phyloP scores from a whole-genome alignment of 495 filamentous ascomycete species.

The Tuber umbilicatum region DNA sequence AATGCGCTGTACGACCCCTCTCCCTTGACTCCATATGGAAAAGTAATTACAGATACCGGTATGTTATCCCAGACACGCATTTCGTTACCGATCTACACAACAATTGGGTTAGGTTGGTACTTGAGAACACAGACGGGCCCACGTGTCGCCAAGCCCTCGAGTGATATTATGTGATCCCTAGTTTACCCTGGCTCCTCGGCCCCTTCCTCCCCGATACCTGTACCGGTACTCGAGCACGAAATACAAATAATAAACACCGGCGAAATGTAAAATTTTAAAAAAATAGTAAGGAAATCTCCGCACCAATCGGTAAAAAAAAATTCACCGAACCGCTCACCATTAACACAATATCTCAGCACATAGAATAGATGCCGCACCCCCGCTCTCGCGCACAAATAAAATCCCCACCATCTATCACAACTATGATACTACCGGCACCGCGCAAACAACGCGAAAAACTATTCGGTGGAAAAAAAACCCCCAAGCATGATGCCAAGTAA shows the following conservation, averaged over 20 bases:
- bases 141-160: conserved; percentile 5
- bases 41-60: background rate
- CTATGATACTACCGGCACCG: background rate
- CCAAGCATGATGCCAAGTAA: background rate
- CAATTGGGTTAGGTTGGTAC: background rate
- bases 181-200: background rate
- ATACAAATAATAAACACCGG: background rate
- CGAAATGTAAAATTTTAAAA: background rate
- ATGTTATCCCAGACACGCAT: background rate
- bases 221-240: background rate
- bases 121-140: background rate
- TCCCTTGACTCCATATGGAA: background rate
- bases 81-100: background rate
- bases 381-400: background rate
- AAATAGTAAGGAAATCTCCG: background rate
- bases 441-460: background rate
- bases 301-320: background rate
- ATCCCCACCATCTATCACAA: background rate
- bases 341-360: background rate
- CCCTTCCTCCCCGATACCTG: background rate
- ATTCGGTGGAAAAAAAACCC: background rate
- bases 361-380: background rate
- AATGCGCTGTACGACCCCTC: conserved; percentile 1
- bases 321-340: background rate
- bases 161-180: background rate